phyloP scores from a whole-genome alignment of 331 rosid genomes.

The Malus hybrid region DNA sequence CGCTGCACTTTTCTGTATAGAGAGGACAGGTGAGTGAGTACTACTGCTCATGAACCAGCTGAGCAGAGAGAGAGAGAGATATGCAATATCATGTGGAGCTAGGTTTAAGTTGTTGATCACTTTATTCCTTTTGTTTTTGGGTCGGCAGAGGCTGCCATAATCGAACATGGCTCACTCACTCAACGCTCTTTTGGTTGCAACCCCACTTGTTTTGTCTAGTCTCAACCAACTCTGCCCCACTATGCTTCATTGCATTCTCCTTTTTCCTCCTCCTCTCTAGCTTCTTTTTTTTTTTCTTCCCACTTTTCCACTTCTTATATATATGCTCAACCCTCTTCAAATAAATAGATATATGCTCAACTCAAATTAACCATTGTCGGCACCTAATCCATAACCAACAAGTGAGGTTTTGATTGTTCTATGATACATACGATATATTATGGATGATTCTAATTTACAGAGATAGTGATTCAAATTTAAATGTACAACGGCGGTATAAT shows the following conservation, averaged over 20 bases:
- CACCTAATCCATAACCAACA: not conserved
- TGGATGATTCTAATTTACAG: fast-evolving
- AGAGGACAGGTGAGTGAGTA: not conserved
- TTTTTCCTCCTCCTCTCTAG: not conserved
- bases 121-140: conserved; percentile 61
- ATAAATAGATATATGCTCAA: not conserved
- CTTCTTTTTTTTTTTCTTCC: too few relatives aligned
- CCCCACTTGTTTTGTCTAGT: conserved; percentile 54
- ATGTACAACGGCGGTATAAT: too few relatives aligned
- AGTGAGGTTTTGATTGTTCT: not conserved
- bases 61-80: not conserved
- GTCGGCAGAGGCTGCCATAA: conserved; percentile 22
- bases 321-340: too few relatives aligned
- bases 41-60: not conserved
- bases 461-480: too few relatives aligned
- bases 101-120: conserved; percentile 14
- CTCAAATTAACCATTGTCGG: not conserved
- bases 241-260: not conserved
- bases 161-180: conserved; percentile 22
- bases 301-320: too few relatives aligned
- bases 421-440: too few relatives aligned
- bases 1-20: not conserved
- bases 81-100: conserved; percentile 8
- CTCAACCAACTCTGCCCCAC: not conserved
- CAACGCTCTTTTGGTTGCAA: conserved; percentile 9